Conservation (phyloP, 2,329 filamentous ascomycete genomes). For the Penicillium palitans region DNA sequence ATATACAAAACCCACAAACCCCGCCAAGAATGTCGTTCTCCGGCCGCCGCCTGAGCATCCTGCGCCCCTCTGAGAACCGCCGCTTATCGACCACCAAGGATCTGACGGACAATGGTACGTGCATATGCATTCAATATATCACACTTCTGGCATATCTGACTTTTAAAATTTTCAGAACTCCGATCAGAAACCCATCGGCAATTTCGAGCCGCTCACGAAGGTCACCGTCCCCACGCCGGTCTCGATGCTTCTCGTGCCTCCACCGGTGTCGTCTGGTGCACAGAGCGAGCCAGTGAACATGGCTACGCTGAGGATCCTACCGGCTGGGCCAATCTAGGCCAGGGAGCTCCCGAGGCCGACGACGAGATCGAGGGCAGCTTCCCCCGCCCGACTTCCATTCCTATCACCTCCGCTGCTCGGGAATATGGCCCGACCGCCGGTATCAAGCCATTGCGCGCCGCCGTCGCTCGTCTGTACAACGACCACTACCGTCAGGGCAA, state of each 20-base stretch:
- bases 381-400: constrained; percentile 72
- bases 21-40: constrained; percentile 47
- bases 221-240: constrained; percentile 85
- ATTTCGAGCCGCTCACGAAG: constrained; percentile 86
- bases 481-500: constrained; percentile 86
- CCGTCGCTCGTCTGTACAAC: constrained; percentile 90
- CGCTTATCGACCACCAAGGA: constrained; percentile 47
- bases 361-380: constrained; percentile 91
- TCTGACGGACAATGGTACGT: constrained; percentile 49
- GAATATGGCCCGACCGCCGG: constrained; percentile 94
- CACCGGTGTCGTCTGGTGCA: constrained; percentile 86
- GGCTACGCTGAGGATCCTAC: constrained; percentile 81
- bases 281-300: constrained; percentile 74
- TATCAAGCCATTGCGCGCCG: constrained; percentile 85
- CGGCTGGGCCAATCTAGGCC: constrained; percentile 88
- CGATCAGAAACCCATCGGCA: constrained; percentile 82
- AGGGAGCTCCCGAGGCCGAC: constrained; percentile 91
- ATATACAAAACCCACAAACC: not conserved
- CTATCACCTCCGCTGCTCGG: constrained; percentile 73
- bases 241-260: constrained; percentile 84
- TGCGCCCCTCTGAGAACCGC: constrained; percentile 39
- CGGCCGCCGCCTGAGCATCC: constrained; percentile 46
- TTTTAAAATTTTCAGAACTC: constrained; percentile 58
- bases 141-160: not conserved
- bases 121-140: not conserved